Conservation (phyloP, 352 stramenopile species). For the Peronospora belbahrii region DNA sequence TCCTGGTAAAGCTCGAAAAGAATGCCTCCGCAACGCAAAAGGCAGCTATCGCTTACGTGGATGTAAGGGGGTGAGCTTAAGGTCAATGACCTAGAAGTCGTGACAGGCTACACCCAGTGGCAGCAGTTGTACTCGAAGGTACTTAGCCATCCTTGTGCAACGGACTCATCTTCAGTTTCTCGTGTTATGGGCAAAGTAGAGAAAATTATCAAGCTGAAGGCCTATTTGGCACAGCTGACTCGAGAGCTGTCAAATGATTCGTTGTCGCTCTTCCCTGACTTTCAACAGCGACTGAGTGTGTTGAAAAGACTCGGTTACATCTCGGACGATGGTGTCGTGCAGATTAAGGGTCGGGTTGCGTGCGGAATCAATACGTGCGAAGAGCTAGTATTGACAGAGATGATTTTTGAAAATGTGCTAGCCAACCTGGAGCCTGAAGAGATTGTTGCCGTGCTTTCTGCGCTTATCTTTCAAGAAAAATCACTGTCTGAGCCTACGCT, state of each 20-base stretch:
- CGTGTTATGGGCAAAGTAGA: constrained; percentile 65
- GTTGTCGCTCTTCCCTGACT: constrained; percentile 95
- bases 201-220: constrained; percentile 63
- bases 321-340: constrained; percentile 80
- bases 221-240: constrained; percentile 53
- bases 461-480: constrained; percentile 96
- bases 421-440: constrained; percentile 94
- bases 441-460: constrained; percentile 93
- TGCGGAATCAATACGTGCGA: constrained; percentile 98
- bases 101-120: constrained; percentile 54
- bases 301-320: constrained; percentile 94
- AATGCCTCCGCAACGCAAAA: constrained; percentile 42
- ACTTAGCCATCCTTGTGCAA: constrained; percentile 42
- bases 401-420: constrained; percentile 98
- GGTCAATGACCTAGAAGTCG: constrained; percentile 73
- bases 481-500: constrained; percentile 69
- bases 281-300: constrained; percentile 90
- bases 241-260: constrained; percentile 80
- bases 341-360: constrained; percentile 94
- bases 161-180: constrained; percentile 24
- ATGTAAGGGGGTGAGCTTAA: constrained; percentile 70
- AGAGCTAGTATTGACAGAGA: constrained; percentile 96
- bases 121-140: constrained; percentile 49
- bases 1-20: constrained; percentile 72
- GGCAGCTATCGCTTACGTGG: constrained; percentile 41